Evolutionary conservation across 345 rosid genomes (phyloP), one percentile per base, ranked within the genome.

Genomic region (Mangifera indica): DNA sequence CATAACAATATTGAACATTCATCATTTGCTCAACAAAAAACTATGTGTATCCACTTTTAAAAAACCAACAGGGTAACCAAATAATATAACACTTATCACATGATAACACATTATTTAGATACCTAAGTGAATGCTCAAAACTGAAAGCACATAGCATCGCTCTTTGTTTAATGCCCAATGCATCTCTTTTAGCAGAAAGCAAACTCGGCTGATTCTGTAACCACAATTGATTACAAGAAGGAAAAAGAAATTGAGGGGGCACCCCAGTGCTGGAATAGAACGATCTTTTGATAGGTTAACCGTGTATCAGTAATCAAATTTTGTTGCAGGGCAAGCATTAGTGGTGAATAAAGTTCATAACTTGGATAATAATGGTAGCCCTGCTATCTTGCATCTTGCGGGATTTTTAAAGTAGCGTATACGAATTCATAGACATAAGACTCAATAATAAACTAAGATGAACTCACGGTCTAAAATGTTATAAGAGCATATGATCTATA

Each of bases 401-500:
- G 26, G 52, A 45, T 3, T 46, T 46, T 20, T 66, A 15, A 25
- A 18, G 26, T 32, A 32, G 11, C 1, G n/a, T 37, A 54, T 0
- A 17, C 63, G 15, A 55, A 55, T 54, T 53, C 48, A 66, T 62
- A 56, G 42, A 7, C 42, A 55, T 21, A 69, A 63, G 51, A 21
- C 68, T 63, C 63, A 49, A 18, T 64, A 67, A 63, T 32, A 56
- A 62, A 51, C 32, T 63, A 20, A 34, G 40, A 59, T 53, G 58
- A 66, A 25, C 25, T 70, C 53, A n/a, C 15, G 67, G 29, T 79
- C 66, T 49, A 60, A 44, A 54, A 65, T 60, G 22, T 25, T 60
- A 63, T 64, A 54, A 60, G 46, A 34, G 15, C 59, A 78, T 64
- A 52, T 52, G 55, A 67, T 64, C 64, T 70, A 55, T 66, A 53